Evolutionary conservation across 139 green algal genomes (phyloP), one percentile per base, ranked within the genome.

Genomic region (Klebsormidium nitens): DNA sequence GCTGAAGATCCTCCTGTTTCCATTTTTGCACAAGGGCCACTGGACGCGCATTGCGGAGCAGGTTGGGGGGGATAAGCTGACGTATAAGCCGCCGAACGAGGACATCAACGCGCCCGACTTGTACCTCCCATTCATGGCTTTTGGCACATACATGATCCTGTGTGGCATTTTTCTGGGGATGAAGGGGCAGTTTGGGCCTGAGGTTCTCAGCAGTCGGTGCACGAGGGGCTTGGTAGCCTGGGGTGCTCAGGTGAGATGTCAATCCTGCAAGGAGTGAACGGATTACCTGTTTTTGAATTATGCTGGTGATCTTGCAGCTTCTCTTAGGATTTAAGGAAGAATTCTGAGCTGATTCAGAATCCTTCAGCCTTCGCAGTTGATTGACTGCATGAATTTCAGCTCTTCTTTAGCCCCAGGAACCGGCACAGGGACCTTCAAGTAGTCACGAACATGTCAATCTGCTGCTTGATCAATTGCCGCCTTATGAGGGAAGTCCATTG

Each of bases 91-190:
- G 4, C 91, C 93, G 3, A 70, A 82, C 0, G 76, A 86, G 36
- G 93, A 98, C 75, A 82, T 91, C 31, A 96, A 97, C 65, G 89
- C 91, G 1, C 93, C 93, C 4, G 93, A 98, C 79, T 82, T 98
- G 59, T 98, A 97, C 85, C 87, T 98, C 28, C 93, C 93, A 0
- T 40, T 93, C 32, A 90, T 96, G 85, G 86, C 83, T 0, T 69
- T 91, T 6, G 92, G 83, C 83, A 91, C 88, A 28, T 97, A 95
- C 76, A 75, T 78, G 56, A 52, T 97, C 26, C 72, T 97, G 23
- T 61, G 67, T 31, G 40, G 67, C 6, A 28, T 77, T 29, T 36
- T 56, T 1, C 6, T 64, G 6, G 74, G 74, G 2, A 14, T 81
- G n/a, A 4, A 52, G 36, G 29, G 34, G 36, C 55, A 37, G 66